phyloP scores from a whole-genome alignment of 73 alveolate species.

The Breviolum minutum region DNA sequence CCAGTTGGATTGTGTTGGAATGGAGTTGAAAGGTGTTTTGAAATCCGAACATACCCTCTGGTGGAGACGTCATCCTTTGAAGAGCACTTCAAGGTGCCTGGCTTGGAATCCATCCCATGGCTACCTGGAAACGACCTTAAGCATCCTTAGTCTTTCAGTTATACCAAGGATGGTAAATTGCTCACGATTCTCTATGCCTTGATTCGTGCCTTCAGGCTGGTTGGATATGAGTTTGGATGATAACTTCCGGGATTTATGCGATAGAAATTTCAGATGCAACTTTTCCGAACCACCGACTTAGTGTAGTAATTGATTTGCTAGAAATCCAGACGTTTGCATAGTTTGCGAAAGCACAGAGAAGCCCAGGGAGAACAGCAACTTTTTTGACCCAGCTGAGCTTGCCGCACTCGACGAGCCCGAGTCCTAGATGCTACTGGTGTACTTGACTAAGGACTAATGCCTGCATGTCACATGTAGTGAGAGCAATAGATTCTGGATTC shows the following conservation, averaged over 20 bases:
- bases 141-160: too few relatives aligned
- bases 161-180: conserved; percentile 38
- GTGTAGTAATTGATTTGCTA: too few relatives aligned
- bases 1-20: background rate
- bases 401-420: conserved; percentile 29
- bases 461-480: background rate
- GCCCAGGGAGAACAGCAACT: conserved; percentile 18
- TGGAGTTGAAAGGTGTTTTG: background rate
- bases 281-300: too few relatives aligned
- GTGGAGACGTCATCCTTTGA: conserved; percentile 7
- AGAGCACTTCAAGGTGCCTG: conserved; percentile 10
- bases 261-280: background rate
- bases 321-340: background rate
- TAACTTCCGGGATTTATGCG: background rate
- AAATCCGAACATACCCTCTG: background rate
- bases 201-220: conserved; percentile 62
- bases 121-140: too few relatives aligned
- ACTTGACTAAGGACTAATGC: background rate
- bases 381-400: conserved; percentile 44
- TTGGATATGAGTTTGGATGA: background rate
- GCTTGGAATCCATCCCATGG: too few relatives aligned
- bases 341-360: background rate
- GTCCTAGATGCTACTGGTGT: background rate
- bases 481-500: too few relatives aligned
- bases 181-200: conserved; percentile 60